Evolutionary conservation across 192 early-diverging fungal genomes (phyloP), one percentile per base, ranked within the genome.

Genomic region (Coemansia sp.): DNA sequence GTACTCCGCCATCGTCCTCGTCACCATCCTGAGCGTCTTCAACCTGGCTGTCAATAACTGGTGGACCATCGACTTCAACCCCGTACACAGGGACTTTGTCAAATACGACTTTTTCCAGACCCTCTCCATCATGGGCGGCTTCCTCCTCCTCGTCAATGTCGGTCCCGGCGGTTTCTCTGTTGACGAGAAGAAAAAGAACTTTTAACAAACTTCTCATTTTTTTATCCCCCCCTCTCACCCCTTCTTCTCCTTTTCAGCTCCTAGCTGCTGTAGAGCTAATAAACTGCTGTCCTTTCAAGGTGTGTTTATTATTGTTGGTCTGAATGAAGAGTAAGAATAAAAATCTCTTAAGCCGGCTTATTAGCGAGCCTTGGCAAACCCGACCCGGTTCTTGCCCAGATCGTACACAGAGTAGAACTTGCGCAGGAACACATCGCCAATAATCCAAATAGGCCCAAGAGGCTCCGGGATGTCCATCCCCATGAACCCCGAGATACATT

Each of bases 51-150:
- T 98, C 59, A 98, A 99, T 83, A 98, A 98, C 87, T 99, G 93
- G 87, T 98, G 96, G 96, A 87, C 91, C 4, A 86, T 92, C 45
- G 91, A 93, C 73, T 91, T 89, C 63, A 84, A 84, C 51, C 91
- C 92, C 56, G 88, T 89, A 7, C 90, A 92, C 71, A 83, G 90
- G 74, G 95, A 98, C 64, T 98, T 96, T 78, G 89, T 95, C 67
- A 92, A 96, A 74, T 98, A 97, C 77, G 96, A 98, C 85, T 98
- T 98, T 78, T 98, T 97, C 90, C 96, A 98, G 82, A 98, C 92
- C 2, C 82, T 97, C 56, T 93, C 92, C 13, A 95, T 96, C 84
- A 89, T 94, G 88, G 97, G 97, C 59, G 97, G 97, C 42, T 94
- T 98, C 75, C 85, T 98, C 39, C 82, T 98, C 51, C 87, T 98